Base-by-base conservation (phyloP, 495 filamentous ascomycete genomes). In the Podospora anserina region DNA sequence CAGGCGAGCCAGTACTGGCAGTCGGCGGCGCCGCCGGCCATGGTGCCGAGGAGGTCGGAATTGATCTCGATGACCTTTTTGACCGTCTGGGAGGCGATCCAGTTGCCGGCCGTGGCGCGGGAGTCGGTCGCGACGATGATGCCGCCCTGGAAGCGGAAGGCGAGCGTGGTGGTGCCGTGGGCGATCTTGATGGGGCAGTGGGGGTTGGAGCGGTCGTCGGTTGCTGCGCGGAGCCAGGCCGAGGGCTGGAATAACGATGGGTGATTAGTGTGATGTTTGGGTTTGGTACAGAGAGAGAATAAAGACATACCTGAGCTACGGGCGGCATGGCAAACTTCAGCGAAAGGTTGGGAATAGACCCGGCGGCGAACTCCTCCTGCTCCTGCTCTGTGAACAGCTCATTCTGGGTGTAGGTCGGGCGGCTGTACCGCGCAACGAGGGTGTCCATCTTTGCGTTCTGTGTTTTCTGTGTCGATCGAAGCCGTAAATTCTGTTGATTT, bases 1-100 rank as follows among this genome's bases (percentile, higher is more conserved):
- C 97, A 99, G 76, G 92, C 92, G 72, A 99, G 90, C 95, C 95
- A 99, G 85, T 97, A 98, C 88, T 98, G 95, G 83, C 95, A 99
- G 83, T 99, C 95, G 75, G 95, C 95, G 75, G 95, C 95, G 82
- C 96, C 96, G 78, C 95, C 95, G 68, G 95, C 95, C 95, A 99
- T 97, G 69, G 95, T 99, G 58, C 96, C 95, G 72, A 99, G 81
- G 79, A 98, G 87, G 82, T 91, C 85, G 82, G 88, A 88, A 87
- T 89, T 96, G 84, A 92, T 96, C 86, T 89, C 92, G 73, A 99
- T 97, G 63, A 99, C 94, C 83, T 99, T 99, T 90, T 98, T 99
- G 67, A 99, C 95, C 64, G 95, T 99, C 85, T 99, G 95, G 80
- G 90, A 93, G 65, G 95, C 96, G 81, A 99, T 99, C 95, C 95